These are phyloP conservation scores for Prunus fruticosa DNA, from an alignment of 306 rosid genomes.

Conservation along the genomic window DNA sequence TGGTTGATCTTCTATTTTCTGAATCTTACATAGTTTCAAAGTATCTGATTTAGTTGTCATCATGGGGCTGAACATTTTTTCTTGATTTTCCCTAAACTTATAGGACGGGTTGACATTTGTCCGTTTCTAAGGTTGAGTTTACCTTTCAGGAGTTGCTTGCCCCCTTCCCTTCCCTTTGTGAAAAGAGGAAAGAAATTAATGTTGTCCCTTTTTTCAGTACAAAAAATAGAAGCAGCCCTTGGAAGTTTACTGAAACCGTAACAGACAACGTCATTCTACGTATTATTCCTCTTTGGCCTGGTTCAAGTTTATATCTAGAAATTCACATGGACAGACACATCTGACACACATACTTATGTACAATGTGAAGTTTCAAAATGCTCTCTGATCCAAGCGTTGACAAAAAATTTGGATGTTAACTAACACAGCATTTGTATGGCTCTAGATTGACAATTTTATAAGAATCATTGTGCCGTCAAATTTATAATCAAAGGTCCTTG, in stretches of 20 bases:
- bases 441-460: background rate
- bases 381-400: background rate
- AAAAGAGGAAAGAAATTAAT: too few species aligned
- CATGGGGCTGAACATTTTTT: too few species aligned
- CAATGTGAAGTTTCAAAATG: background rate
- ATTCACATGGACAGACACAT: background rate
- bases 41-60: too few species aligned
- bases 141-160: too few species aligned
- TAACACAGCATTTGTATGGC: background rate
- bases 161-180: too few species aligned
- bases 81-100: too few species aligned
- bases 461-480: background rate
- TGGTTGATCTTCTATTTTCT: background rate
- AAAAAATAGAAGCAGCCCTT: too few species aligned
- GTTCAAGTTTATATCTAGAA: background rate
- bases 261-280: background rate
- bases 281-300: background rate
- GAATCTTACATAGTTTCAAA: background rate
- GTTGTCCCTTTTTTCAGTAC: too few species aligned
- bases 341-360: background rate
- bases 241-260: too few species aligned
- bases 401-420: background rate
- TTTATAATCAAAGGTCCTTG: background rate
- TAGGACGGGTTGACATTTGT: too few species aligned
- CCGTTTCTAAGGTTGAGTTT: too few species aligned